Evolutionary conservation across 352 stramenopile genomes (phyloP).

Genomic region (Vaucheria bursata): DNA sequence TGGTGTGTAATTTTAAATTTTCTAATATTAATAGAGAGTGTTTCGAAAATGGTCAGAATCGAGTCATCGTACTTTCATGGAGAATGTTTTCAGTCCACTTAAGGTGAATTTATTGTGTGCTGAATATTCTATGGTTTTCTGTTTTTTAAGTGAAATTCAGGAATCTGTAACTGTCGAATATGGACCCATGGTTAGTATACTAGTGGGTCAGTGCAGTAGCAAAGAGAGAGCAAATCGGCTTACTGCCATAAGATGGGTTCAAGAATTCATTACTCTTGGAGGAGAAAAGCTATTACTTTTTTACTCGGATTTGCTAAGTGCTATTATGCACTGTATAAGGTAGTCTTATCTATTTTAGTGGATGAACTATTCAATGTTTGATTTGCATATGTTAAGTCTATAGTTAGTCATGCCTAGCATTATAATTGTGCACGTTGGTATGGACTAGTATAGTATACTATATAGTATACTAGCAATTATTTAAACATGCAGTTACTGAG

Average conservation of each 20-base stretch:
- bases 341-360: not conserved
- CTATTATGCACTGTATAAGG: constrained; percentile 91
- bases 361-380: not conserved
- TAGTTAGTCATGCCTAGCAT: too few species aligned
- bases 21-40: too few species aligned
- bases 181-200: constrained; percentile 91
- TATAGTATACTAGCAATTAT: too few species aligned
- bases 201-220: constrained; percentile 74
- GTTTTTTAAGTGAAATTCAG: constrained; percentile 85
- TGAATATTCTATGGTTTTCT: too few species aligned
- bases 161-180: constrained; percentile 90
- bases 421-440: too few species aligned
- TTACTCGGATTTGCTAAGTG: constrained; percentile 85
- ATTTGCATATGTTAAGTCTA: not conserved
- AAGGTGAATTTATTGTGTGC: too few species aligned
- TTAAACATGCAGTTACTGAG: not conserved
- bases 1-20: too few species aligned
- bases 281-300: constrained; percentile 72
- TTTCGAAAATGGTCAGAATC: too few species aligned
- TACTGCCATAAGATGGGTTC: constrained; percentile 94
- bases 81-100: too few species aligned
- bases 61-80: too few species aligned
- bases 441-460: too few species aligned
- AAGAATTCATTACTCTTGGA: constrained; percentile 79
- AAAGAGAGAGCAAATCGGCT: constrained; percentile 67